Evolutionary conservation across 1,139 yeast genomes (phyloP).

Genomic region (Yamadazyma membranifaciens): DNA sequence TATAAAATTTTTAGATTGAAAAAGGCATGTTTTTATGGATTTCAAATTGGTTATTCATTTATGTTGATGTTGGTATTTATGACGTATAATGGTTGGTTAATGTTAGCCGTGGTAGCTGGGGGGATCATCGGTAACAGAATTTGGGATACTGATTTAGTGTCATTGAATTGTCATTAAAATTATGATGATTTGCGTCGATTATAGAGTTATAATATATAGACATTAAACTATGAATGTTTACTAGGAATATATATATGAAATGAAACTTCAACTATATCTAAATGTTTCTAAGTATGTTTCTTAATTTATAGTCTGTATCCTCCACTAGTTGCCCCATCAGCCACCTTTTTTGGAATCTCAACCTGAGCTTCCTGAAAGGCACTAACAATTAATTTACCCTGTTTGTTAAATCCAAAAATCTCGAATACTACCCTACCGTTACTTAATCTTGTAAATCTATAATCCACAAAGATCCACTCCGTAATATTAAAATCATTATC

Average conservation of each 20-base stretch:
- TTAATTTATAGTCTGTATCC: too few relatives aligned
- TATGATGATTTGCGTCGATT: too few relatives aligned
- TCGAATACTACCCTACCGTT: conserved; percentile 39
- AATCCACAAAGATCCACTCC: conserved; percentile 40
- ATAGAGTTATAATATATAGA: too few relatives aligned
- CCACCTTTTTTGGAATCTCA: conserved; percentile 26
- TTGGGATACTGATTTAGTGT: conserved; percentile 37
- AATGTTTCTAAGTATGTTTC: too few relatives aligned
- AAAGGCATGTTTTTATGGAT: conserved; percentile 54
- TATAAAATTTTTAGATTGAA: conserved; percentile 24
- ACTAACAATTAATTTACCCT: conserved; percentile 23
- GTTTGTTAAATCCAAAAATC: conserved; percentile 29
- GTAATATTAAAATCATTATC: conserved; percentile 27
- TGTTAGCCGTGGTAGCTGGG: conserved; percentile 70
- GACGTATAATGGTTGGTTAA: conserved; percentile 84
- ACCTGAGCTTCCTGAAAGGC: conserved; percentile 37
- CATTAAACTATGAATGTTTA: too few relatives aligned
- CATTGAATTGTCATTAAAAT: conserved; percentile 50
- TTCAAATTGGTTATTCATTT: conserved; percentile 76
- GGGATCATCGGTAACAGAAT: conserved; percentile 64
- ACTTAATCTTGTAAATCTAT: conserved; percentile 29
- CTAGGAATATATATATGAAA: too few relatives aligned
- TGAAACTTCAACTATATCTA: background rate
- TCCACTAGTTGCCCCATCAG: conserved; percentile 22
- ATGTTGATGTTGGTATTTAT: conserved; percentile 76